Base-by-base conservation (phyloP, 257 asterid genomes). In the Fraxinus cuspidata region DNA sequence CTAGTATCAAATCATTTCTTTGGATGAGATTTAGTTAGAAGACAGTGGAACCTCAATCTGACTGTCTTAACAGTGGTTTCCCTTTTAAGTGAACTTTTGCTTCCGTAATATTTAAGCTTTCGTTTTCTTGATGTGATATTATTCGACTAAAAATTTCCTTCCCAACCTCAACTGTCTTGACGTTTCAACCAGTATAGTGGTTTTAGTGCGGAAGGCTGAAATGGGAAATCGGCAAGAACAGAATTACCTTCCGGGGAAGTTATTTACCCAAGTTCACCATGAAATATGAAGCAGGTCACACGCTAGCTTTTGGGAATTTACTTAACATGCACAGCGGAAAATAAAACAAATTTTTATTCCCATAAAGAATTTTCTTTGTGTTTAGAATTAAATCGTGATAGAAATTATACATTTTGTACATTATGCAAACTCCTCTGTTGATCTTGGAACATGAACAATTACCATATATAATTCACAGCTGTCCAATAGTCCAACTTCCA, bases 11-110 rank as follows among this genome's bases (percentile, higher is more conserved):
- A 72, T 75, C 38, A 42, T 42, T 42, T 76, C 74, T 53, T 71
- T 71, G 53, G 27, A 38, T 2, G 72, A 78, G 25, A 63, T 67
- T 75, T 71, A 13, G 78, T 64, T 82, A 31, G 71, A 29, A 47
- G 81, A 53, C 81, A 47, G 18, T 2, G 47, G 71, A 69, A 47
- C 15, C 75, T 64, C 32, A 37, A 34, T 74, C 56, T 76, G 65
- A 34, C 56, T 64, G 60, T 73, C 27, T 9, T 7, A 56, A 42
- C 76, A 29, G 23, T 75, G 56, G 5, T 7, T 76, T 68, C 71
- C 29, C 35, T 72, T 71, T 31, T 40, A 21, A 27, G 13, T 72
- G 40, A 47, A 34, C 53, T 75, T 29, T 56, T 64, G 66, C 27
- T 25, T 32, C 27, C 40, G 44, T 71, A 51, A 27, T 64, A 19